These are phyloP conservation scores for Marasmius tenuissimus DNA, from an alignment of 1,284 basidiomycete genomes.

Conservation along the genomic window DNA sequence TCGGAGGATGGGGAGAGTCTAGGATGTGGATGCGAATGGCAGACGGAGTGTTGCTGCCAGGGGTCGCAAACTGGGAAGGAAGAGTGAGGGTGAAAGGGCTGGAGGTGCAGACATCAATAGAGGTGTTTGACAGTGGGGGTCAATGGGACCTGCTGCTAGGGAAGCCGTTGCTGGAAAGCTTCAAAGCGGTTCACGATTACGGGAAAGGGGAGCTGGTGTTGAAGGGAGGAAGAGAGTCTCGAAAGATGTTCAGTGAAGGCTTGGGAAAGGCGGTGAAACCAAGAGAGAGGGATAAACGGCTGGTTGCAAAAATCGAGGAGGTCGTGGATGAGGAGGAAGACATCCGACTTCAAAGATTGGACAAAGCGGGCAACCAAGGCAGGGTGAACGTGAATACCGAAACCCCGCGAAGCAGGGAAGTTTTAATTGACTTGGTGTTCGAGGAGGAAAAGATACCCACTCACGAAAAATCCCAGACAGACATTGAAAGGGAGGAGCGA, in stretches of 20 bases:
- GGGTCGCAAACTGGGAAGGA: constrained; percentile 21
- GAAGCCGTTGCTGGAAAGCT: constrained; percentile 27
- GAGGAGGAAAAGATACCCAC: too few species aligned
- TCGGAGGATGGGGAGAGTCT: constrained; percentile 16
- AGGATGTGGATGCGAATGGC: constrained; percentile 25
- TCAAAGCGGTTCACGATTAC: constrained; percentile 27
- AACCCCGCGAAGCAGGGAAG: too few species aligned
- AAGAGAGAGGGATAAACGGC: too few species aligned
- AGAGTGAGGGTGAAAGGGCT: constrained; percentile 18
- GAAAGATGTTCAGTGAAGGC: background rate
- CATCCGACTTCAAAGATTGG: background rate
- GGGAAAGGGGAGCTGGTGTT: constrained; percentile 14
- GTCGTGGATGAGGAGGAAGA: background rate
- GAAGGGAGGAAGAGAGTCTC: background rate
- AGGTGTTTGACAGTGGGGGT: constrained; percentile 31
- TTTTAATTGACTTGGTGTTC: too few species aligned
- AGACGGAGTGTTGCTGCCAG: constrained; percentile 24
- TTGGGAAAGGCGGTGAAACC: background rate
- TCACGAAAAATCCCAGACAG: too few species aligned
- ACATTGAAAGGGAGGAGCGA: too few species aligned
- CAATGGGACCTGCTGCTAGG: constrained; percentile 32
- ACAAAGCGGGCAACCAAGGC: background rate
- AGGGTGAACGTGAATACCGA: too few species aligned
- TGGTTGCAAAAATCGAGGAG: background rate
- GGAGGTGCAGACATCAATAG: constrained; percentile 18